Percentiles rank a stretch among this genome's conserved stretches.
Evolutionary conservation across 768 basidiomycete genomes (phyloP).

Genomic region (Sistotremastrum suecicum): DNA sequence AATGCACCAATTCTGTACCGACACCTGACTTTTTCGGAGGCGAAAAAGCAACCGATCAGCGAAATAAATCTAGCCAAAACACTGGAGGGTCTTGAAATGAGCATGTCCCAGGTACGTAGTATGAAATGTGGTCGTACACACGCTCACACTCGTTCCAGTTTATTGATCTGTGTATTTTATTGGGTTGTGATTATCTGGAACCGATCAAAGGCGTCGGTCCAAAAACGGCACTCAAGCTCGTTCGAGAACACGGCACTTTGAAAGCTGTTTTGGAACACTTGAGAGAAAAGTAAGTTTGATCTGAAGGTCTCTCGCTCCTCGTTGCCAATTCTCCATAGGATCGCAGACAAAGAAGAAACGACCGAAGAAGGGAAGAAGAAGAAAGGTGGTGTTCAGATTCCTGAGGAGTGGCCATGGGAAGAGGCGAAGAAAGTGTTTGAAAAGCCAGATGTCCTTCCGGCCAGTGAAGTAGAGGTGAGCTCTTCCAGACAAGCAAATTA

Average conservation of each 20-base stretch:
- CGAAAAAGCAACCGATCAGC: conserved; percentile 91
- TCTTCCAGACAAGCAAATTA: neutral
- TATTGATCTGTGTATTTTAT: conserved; percentile 88
- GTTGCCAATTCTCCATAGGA: conserved; percentile 10
- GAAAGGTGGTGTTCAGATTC: conserved; percentile 66
- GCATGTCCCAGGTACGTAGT: conserved; percentile 67
- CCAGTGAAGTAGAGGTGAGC: conserved; percentile 70
- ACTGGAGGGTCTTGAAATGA: conserved; percentile 81
- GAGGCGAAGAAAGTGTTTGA: conserved; percentile 85
- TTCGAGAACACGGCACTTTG: conserved; percentile 68
- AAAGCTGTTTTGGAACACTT: conserved; percentile 64
- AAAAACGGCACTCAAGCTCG: conserved; percentile 85
- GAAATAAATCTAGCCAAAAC: conserved; percentile 77
- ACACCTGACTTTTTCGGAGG: conserved; percentile 95
- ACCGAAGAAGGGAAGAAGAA: conserved; percentile 43
- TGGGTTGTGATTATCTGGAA: conserved; percentile 97
- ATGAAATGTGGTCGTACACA: neutral
- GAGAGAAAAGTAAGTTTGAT: conserved; percentile 47
- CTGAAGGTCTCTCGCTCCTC: conserved; percentile 6
- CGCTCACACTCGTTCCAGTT: conserved; percentile 42
- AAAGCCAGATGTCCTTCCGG: conserved; percentile 80
- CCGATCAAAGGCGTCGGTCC: conserved; percentile 97
- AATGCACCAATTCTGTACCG: conserved; percentile 81
- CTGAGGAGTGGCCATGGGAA: conserved; percentile 96
- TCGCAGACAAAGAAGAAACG: conserved; percentile 24